These are phyloP conservation scores for Lichtheimia ornata DNA, from an alignment of 371 early-diverging fungal species.

Conservation along the genomic window DNA sequence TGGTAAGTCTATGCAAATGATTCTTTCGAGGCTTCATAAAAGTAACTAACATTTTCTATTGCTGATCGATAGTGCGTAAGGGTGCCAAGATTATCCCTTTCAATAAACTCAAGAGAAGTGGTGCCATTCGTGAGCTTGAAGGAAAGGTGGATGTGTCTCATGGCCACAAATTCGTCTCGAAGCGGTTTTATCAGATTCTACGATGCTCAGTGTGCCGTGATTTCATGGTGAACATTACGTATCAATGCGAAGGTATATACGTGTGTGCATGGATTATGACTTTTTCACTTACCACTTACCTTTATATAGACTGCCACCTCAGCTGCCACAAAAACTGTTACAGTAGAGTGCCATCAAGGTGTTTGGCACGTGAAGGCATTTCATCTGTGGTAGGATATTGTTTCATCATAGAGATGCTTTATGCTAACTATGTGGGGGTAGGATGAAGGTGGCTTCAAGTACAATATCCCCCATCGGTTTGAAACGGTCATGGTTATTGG, in stretches of 20 bases:
- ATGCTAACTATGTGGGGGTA: constrained; percentile 33
- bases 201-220: constrained; percentile 94
- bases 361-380: constrained; percentile 71
- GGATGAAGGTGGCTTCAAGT: constrained; percentile 74
- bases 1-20: constrained; percentile 36
- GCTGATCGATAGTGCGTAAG: constrained; percentile 19
- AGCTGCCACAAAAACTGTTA: constrained; percentile 94
- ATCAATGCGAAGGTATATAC: constrained; percentile 84
- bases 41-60: not conserved
- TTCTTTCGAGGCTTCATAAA: not conserved
- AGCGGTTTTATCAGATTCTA: constrained; percentile 91
- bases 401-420: no score
- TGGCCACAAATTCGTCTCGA: constrained; percentile 88
- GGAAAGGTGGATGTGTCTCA: constrained; percentile 78
- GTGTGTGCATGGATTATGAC: not conserved
- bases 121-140: constrained; percentile 84
- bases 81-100: constrained; percentile 59
- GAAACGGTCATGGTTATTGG: constrained; percentile 75
- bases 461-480: constrained; percentile 95
- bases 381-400: constrained; percentile 36
- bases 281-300: not conserved
- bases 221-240: constrained; percentile 84
- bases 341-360: constrained; percentile 85
- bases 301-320: constrained; percentile 82
- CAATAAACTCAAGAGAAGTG: constrained; percentile 81